These are phyloP conservation scores for Kalaharituber pfeilii DNA, from an alignment of 2,329 filamentous ascomycete genomes.

Conservation along the genomic window DNA sequence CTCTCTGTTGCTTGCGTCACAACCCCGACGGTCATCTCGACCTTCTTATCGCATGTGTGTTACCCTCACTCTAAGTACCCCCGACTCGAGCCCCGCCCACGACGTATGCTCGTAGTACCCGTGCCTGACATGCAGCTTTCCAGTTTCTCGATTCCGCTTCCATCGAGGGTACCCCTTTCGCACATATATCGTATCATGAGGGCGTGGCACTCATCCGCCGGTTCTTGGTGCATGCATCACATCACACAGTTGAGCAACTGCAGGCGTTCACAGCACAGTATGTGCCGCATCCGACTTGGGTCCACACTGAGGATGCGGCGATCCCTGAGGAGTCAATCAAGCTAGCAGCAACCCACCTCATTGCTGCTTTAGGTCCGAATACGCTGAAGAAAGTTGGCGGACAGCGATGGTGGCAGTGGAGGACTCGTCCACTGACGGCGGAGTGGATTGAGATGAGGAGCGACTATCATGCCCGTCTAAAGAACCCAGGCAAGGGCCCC, in stretches of 20 bases:
- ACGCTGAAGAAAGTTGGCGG: conserved; percentile 66
- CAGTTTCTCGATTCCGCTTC: conserved; percentile 70
- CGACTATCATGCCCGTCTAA: conserved; percentile 57
- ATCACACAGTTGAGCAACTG: conserved; percentile 81
- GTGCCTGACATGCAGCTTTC: conserved; percentile 3
- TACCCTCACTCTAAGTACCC: too few relatives aligned
- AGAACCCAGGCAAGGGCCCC: conserved; percentile 40
- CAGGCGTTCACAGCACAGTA: conserved; percentile 83
- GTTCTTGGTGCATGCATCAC: conserved; percentile 70
- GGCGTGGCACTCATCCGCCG: conserved; percentile 71
- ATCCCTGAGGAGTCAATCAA: conserved; percentile 48
- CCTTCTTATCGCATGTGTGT: conserved; percentile 68
- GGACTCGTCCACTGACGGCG: conserved; percentile 48
- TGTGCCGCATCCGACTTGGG: conserved; percentile 79
- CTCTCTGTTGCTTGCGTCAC: conserved; percentile 67
- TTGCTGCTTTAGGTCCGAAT: conserved; percentile 56
- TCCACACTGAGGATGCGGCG: conserved; percentile 52
- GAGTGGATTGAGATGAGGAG: conserved; percentile 96
- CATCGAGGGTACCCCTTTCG: conserved; percentile 61
- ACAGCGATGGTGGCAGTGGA: conserved; percentile 64
- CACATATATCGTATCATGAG: conserved; percentile 86
- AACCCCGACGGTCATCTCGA: conserved; percentile 72
- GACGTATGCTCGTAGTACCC: conserved; percentile 2
- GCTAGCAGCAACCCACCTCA: conserved; percentile 48
- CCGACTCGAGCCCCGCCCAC: too few relatives aligned